Percentiles rank a stretch among this genome's conserved stretches.
These are phyloP conservation scores for Daldinia sp. DNA, from an alignment of 2,329 filamentous ascomycete genomes.

Conservation along the genomic window DNA sequence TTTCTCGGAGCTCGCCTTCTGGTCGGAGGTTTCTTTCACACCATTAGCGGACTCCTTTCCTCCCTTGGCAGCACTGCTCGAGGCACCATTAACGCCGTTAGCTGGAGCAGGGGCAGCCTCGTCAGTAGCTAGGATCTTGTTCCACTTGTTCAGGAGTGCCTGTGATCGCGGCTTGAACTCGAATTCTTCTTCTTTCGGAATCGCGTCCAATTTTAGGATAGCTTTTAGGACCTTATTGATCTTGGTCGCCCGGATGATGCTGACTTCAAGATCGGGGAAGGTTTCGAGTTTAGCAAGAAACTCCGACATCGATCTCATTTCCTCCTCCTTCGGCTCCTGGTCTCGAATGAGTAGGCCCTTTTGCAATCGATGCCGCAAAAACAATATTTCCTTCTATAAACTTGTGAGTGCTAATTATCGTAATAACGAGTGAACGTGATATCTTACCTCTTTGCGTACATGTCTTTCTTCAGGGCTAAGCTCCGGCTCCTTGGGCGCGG, in stretches of 20 bases:
- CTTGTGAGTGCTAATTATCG: slow-evolving; percentile 46
- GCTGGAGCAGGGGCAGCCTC: slow-evolving; percentile 51
- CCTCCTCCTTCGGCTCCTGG: slow-evolving; percentile 83
- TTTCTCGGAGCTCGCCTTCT: slow-evolving; percentile 45
- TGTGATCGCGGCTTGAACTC: slow-evolving; percentile 87
- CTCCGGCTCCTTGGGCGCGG: slow-evolving; percentile 63
- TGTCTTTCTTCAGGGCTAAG: slow-evolving; percentile 65
- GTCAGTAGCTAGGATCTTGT: slow-evolving; percentile 76
- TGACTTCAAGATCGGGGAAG: slow-evolving; percentile 80
- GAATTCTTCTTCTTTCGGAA: slow-evolving; percentile 89
- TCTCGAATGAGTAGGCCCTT: slow-evolving; percentile 90
- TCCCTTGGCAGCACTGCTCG: slow-evolving; percentile 43
- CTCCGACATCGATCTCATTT: slow-evolving; percentile 81
- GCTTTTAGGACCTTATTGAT: slow-evolving; percentile 99
- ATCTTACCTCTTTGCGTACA: slow-evolving; percentile 64
- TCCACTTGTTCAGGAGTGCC: slow-evolving; percentile 86
- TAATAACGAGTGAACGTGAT: not conserved
- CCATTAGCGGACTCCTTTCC: slow-evolving; percentile 49
- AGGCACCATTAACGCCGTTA: slow-evolving; percentile 60
- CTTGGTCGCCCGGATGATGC: slow-evolving; percentile 90
- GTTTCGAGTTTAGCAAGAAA: slow-evolving; percentile 83
- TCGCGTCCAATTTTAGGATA: slow-evolving; percentile 84
- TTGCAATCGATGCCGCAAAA: slow-evolving; percentile 92
- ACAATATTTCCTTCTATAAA: slow-evolving; percentile 80
- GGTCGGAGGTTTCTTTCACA: slow-evolving; percentile 43